A percentile compares a stretch with the other conserved stretches of the same genome.
Evolutionary conservation across 2,329 filamentous ascomycete species (phyloP).

Genomic region (Fusarium sp.): DNA sequence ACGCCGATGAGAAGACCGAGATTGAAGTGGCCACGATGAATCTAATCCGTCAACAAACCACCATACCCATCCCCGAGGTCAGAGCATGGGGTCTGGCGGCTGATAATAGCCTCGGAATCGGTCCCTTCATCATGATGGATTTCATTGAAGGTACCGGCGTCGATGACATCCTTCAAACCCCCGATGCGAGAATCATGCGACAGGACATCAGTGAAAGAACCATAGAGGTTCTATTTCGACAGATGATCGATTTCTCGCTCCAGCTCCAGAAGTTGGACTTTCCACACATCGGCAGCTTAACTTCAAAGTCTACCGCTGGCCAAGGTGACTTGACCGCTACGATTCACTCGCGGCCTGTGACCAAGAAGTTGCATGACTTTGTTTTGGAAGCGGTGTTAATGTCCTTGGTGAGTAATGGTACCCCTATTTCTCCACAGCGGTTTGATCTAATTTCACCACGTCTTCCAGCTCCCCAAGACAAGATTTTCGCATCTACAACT

Average conservation of each 20-base stretch:
- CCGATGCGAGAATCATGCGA: constrained; percentile 6
- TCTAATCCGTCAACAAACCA: constrained; percentile 9
- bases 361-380: constrained; percentile 10
- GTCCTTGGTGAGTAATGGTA: constrained; percentile 6
- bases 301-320: not conserved
- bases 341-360: constrained; percentile 8
- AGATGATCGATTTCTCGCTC: constrained; percentile 2
- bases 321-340: not conserved
- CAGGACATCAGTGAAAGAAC: not conserved
- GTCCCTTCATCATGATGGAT: constrained; percentile 24
- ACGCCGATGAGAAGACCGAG: constrained; percentile 17
- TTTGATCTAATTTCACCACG: not conserved
- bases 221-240: constrained; percentile 8
- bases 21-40: constrained; percentile 23
- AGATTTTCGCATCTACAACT: not conserved
- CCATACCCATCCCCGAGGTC: constrained; percentile 17
- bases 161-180: constrained; percentile 3
- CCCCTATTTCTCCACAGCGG: not conserved
- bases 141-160: constrained; percentile 18
- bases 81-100: constrained; percentile 16
- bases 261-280: constrained; percentile 12
- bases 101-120: constrained; percentile 17
- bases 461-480: constrained; percentile 6
- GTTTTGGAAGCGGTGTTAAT: constrained; percentile 5
- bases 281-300: constrained; percentile 12